Base-by-base conservation (phyloP, 1,284 basidiomycete genomes). In the Tremellales sp. region DNA sequence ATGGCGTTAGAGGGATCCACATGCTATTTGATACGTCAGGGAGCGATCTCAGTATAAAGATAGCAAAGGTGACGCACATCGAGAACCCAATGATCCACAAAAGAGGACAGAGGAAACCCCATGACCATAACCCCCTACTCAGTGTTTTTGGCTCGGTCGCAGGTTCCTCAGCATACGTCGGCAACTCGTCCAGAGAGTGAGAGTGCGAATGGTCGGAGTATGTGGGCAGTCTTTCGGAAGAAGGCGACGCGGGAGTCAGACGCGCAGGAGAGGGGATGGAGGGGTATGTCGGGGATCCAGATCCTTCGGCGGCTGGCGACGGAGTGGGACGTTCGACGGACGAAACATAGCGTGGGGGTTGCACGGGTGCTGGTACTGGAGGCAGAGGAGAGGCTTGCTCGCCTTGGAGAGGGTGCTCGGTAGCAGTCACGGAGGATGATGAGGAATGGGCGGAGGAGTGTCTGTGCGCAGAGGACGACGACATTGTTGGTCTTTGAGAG, bases 61-160 rank as follows among this genome's bases (percentile, higher is more conserved):
- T 16, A 40, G 40, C 28, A 39, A 25, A 13, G 24, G 45, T 13
- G 34, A 63, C 54, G 57, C 53, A 66, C 61, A 72, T 65, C 35
- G 56, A 56, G 45, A 60, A 57, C 3, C 68, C 70, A 7, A 70
- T 40, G 7, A 63, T 39, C 70, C 70, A 72, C 5, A 72, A 51
- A 1, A 63, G 33, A 3, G 66, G 66, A 42, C 54, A 66, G 10
- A 66, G 21, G 47, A 60, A 70, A 1, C 70, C 70, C 63, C 65
- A 70, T 29, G 36, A 45, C 64, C 68, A 72, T 8, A 68, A 57
- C 5, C 42, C 40, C 39, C 57, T 58, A 1, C 67, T 64, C 7
- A 70, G 51, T 1, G 68, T 70, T 38, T 65, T 56, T 5, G 70
- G 65, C 54, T 69, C 66, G 10, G 58, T 66, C 40, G 54, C 43